Percentiles rank a stretch among this genome's conserved stretches.
These are phyloP conservation scores for Phytophthora niederhauseri DNA, from an alignment of 352 stramenopile genomes.

Conservation along the genomic window DNA sequence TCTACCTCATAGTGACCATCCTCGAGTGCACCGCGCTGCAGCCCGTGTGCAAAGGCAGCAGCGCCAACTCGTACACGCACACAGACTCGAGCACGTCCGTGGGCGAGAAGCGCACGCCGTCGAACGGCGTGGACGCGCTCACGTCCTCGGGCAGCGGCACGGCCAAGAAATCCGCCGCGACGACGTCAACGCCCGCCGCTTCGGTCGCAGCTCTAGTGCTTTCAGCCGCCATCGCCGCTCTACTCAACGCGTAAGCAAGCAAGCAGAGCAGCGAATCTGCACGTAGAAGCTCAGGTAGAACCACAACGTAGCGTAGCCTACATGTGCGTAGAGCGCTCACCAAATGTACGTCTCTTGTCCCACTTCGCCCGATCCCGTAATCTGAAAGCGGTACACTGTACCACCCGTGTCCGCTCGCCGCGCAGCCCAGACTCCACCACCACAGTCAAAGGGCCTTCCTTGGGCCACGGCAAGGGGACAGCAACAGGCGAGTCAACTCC, in stretches of 20 bases:
- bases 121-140: constrained; percentile 22
- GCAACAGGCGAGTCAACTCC: no score
- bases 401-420: not conserved
- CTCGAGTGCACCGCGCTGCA: constrained; percentile 56
- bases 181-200: not conserved
- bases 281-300: no score
- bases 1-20: constrained; percentile 38
- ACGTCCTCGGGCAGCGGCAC: constrained; percentile 19
- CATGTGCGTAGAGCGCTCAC: no score
- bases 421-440: not conserved
- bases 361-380: not conserved
- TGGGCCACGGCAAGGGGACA: no score
- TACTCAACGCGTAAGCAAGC: not conserved
- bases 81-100: constrained; percentile 24
- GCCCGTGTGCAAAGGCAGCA: constrained; percentile 58
- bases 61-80: constrained; percentile 63
- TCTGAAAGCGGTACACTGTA: not conserved
- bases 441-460: not conserved
- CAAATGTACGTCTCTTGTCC: not conserved
- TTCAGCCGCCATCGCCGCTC: not conserved
- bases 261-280: not conserved
- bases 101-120: constrained; percentile 37
- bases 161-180: constrained; percentile 11
- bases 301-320: no score
- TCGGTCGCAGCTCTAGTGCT: not conserved